Evolutionary conservation across 371 early-diverging fungal species (phyloP).

Genomic region (Circinella umbellata): DNA sequence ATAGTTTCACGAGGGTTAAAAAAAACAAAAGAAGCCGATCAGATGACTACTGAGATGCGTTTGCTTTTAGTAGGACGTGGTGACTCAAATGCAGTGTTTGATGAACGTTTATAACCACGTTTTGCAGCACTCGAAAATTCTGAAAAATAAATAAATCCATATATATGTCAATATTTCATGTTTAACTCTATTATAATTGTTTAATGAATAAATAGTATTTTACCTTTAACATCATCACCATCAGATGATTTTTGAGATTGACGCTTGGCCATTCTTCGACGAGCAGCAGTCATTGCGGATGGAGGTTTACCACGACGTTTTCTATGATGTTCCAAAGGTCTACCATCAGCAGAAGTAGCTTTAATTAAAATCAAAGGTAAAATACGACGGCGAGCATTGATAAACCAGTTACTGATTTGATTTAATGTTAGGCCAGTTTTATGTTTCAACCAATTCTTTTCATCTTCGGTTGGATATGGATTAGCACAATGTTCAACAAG

Average conservation of each 20-base stretch:
- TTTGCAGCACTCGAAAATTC: conserved; percentile 10
- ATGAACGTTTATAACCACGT: conserved; percentile 6
- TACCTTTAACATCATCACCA: neutral
- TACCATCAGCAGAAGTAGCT: conserved; percentile 11
- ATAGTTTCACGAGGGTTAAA: neutral
- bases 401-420: conserved; percentile 87
- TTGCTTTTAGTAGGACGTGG: conserved; percentile 11
- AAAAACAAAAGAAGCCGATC: neutral
- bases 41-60: conserved; percentile 10
- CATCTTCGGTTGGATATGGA: conserved; percentile 83
- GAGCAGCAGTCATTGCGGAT: conserved; percentile 13
- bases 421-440: conserved; percentile 80
- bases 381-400: conserved; percentile 76
- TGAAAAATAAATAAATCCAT: neutral
- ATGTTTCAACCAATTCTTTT: conserved; percentile 85
- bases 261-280: conserved; percentile 11
- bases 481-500: conserved; percentile 70
- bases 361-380: conserved; percentile 32
- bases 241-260: conserved; percentile 4
- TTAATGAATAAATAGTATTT: too few relatives aligned
- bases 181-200: neutral
- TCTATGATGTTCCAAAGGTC: conserved; percentile 17
- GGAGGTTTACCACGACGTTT: conserved; percentile 26
- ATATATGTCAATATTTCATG: neutral
- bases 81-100: conserved; percentile 2